Percentiles rank a stretch among this genome's conserved stretches.
Conservation (phyloP, 495 filamentous ascomycete species). For the Penicillium subrubescens region DNA sequence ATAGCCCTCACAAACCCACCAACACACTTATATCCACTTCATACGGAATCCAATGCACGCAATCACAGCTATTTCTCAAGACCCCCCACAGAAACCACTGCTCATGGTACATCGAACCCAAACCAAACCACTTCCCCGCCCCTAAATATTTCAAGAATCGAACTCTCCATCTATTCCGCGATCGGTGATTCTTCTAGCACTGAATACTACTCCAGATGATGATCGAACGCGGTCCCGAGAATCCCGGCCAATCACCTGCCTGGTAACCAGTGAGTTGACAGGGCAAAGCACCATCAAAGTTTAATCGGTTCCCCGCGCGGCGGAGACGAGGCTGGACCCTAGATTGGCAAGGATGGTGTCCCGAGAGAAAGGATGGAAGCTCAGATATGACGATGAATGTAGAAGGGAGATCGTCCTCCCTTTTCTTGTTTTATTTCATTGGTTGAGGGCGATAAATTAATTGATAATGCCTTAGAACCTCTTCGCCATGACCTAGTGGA, state of each 20-base stretch:
- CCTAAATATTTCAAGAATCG: neutral
- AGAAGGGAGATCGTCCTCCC: neutral
- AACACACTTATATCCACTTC: neutral
- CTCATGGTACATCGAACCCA: neutral
- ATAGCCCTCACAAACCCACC: neutral
- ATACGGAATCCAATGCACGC: neutral
- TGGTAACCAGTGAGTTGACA: neutral
- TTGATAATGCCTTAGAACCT: neutral
- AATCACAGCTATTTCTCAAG: neutral
- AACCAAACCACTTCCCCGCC: neutral
- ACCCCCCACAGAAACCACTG: neutral
- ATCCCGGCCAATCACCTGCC: conserved; percentile 9
- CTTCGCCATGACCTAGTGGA: neutral
- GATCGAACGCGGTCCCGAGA: neutral
- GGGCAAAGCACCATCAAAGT: conserved; percentile 11
- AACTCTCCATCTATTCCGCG: no score
- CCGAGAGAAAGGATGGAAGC: neutral
- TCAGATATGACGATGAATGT: neutral
- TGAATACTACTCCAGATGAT: neutral
- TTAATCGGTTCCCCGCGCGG: neutral
- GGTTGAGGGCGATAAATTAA: neutral
- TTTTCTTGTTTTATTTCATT: neutral
- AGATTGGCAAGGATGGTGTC: neutral
- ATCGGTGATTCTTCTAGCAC: neutral
- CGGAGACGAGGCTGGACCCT: conserved; percentile 6